phyloP scores from a whole-genome alignment of 176 grass and related monocot species.

The Rhynchospora pubera region DNA sequence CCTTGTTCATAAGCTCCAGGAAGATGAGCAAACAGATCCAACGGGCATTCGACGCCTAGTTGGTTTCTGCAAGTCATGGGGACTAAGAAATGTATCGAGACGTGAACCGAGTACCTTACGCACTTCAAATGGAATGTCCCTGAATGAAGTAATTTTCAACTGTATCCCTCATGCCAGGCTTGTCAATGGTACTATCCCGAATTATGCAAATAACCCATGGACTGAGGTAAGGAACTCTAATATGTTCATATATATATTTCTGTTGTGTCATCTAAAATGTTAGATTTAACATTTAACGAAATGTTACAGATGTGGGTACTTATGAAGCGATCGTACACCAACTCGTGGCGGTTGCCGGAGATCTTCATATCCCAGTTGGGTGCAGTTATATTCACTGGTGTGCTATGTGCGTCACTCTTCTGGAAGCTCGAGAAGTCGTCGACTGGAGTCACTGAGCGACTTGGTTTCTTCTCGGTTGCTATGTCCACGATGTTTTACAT shows the following conservation, averaged over 20 bases:
- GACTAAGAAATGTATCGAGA: background rate
- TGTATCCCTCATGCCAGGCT: background rate
- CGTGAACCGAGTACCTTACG: background rate
- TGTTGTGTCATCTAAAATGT: background rate
- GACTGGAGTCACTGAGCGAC: conserved; percentile 42
- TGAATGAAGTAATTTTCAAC: background rate
- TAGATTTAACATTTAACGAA: background rate
- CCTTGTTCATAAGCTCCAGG: background rate
- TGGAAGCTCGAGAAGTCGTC: conserved; percentile 30
- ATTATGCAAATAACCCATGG: conserved; percentile 4
- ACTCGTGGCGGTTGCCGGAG: conserved; percentile 57
- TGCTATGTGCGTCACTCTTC: conserved; percentile 60
- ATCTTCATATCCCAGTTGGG: conserved; percentile 54
- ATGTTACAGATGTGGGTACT: conserved; percentile 56
- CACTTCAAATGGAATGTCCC: background rate
- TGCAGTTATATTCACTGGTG: conserved; percentile 54
- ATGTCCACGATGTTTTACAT: conserved; percentile 81
- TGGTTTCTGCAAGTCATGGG: background rate
- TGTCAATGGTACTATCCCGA: background rate
- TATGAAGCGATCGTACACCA: conserved; percentile 47
- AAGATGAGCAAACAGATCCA: background rate
- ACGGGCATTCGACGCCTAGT: background rate
- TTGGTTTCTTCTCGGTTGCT: conserved; percentile 72
- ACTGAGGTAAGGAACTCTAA: background rate
- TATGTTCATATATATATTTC: background rate